A percentile compares a stretch with the other conserved stretches of the same genome.
Evolutionary conservation across 345 rosid genomes (phyloP).

Genomic region (Citrus sp.): DNA sequence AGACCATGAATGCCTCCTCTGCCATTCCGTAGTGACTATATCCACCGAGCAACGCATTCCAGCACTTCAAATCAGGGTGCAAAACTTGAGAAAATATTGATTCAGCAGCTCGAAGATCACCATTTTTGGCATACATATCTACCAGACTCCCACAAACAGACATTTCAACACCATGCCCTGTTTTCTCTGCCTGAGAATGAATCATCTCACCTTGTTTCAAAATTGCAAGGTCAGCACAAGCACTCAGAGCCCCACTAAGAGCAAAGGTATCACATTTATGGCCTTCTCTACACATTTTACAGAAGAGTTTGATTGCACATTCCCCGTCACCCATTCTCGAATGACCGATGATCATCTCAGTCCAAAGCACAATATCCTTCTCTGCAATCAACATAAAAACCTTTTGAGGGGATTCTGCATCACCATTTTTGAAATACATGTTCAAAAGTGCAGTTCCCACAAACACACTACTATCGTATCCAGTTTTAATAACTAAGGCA

Average conservation of each 20-base stretch:
- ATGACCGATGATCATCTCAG: conserved; percentile 80
- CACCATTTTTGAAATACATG: conserved; percentile 67
- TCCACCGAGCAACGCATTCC: conserved; percentile 81
- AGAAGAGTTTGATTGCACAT: conserved; percentile 45
- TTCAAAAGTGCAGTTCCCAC: conserved; percentile 67
- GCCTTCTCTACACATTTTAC: conserved; percentile 51
- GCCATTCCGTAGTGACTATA: conserved; percentile 75
- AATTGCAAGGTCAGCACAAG: conserved; percentile 71
- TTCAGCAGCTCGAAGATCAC: conserved; percentile 49
- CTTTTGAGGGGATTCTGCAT: conserved; percentile 45
- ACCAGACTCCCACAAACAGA: conserved; percentile 68
- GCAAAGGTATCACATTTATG: conserved; percentile 60
- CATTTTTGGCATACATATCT: conserved; percentile 85
- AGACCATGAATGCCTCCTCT: conserved; percentile 52
- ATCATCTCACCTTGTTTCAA: conserved; percentile 74
- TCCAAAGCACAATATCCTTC: conserved; percentile 83
- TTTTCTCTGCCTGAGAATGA: conserved; percentile 56
- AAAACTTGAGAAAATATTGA: conserved; percentile 41
- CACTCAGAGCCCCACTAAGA: conserved; percentile 68
- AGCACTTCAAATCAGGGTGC: conserved; percentile 78
- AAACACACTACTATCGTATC: conserved; percentile 50
- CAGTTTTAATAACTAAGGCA: conserved; percentile 49
- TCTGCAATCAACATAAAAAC: conserved; percentile 43
- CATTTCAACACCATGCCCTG: conserved; percentile 46
- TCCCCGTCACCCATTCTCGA: conserved; percentile 64